A percentile compares a stretch with the other conserved stretches of the same genome.
Conservation (phyloP, 2,329 filamentous ascomycete species). For the Fusarium marasasianum region DNA sequence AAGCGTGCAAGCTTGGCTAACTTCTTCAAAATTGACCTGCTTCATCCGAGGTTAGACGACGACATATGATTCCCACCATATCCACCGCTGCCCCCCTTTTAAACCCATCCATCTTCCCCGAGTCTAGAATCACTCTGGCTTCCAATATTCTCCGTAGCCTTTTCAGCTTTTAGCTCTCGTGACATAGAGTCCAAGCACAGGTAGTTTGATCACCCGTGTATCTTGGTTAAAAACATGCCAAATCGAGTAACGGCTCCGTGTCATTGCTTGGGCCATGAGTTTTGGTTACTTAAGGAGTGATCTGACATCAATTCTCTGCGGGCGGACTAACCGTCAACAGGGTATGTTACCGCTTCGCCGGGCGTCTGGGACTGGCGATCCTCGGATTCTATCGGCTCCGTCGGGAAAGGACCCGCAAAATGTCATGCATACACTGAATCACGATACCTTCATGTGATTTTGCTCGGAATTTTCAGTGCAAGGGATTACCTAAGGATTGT, state of each 20-base stretch:
- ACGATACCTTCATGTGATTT: not conserved
- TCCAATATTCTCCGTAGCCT: not conserved
- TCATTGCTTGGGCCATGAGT: not conserved
- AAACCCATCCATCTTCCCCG: not conserved
- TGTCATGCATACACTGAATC: not conserved
- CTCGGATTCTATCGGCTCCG: slow-evolving; percentile 14
- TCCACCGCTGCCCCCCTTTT: not conserved
- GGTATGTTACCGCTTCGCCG: not conserved
- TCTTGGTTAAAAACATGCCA: not conserved
- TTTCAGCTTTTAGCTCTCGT: not conserved
- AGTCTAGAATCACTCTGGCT: not conserved
- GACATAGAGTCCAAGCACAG: not conserved
- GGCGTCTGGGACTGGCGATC: not conserved
- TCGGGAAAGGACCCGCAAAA: not conserved
- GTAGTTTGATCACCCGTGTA: not conserved
- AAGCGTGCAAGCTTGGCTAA: not conserved
- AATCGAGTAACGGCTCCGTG: slow-evolving; percentile 15
- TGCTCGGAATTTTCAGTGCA: not conserved
- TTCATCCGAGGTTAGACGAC: slow-evolving; percentile 1
- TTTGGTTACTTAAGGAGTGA: not conserved
- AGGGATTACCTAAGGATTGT: not conserved
- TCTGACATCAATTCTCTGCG: not conserved
- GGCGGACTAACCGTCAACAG: slow-evolving; percentile 1
- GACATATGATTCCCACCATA: not conserved
- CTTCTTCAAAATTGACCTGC: not conserved